Evolutionary conservation across 2,329 filamentous ascomycete species (phyloP), one percentile per base, ranked within the genome.

Genomic region (Aspergillus candidus): DNA sequence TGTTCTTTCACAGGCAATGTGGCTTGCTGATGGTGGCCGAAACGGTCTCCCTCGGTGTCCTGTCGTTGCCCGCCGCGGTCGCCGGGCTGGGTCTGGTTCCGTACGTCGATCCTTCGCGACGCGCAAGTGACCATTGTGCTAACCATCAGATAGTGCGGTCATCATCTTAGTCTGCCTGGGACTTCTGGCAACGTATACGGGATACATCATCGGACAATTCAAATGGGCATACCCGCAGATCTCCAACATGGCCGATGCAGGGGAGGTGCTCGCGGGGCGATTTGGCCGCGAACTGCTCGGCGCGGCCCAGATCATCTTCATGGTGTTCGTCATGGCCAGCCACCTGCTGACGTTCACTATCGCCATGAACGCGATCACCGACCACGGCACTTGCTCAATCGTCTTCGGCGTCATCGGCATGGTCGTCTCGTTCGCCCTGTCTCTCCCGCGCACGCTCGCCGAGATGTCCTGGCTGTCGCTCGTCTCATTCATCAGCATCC

Each of bases 321-420:
- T 87, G 32, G 67, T 83, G 43, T 85, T 88, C 66, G 76, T 85
- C 54, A 81, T 84, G 65, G 81, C 77, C 30, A 84, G 82, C n/a
- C 85, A 88, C 65, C 72, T 84, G 40, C 68, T 87, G 49, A 85
- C 82, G 0, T 86, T 86, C 52, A 76, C 75, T 29, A 82, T 86
- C 55, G 83, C 83, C 52, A 77, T 86, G 64, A 81, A 81, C 54
- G 79, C 74, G 40, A 70, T 87, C 40, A 81, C 80, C 4, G 62
- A 76, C 3, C 74, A 83, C 49, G 77, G 72, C 0, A 73, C 76
- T 0, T 86, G 82, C 62, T 81, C 80, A 3, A 78, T 86, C 44
- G 70, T 80, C 1, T 86, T 80, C 66, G 77, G 74, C 4, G 68
- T 81, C n/a, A 68, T 81, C 2, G 82, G 80, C 0, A 56, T 82